Evolutionary conservation across 192 early-diverging fungal genomes (phyloP).

Genomic region (Phycomyces nitens): DNA sequence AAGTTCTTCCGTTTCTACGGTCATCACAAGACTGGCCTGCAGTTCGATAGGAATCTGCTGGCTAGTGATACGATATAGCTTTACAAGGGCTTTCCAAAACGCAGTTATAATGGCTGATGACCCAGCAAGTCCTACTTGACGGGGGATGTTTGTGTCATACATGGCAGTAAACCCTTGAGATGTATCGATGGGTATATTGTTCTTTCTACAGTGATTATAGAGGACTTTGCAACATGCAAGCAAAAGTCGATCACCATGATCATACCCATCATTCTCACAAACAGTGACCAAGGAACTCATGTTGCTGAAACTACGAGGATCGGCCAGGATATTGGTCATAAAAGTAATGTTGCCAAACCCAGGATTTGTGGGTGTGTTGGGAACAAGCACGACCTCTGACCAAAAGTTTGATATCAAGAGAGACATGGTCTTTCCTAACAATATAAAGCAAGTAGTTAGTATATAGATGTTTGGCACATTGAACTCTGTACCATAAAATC

Average conservation of each 20-base stretch:
- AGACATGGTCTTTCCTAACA: constrained; percentile 52
- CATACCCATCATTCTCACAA: constrained; percentile 49
- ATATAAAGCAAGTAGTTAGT: not conserved
- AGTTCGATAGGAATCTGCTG: constrained; percentile 42
- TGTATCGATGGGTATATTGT: constrained; percentile 30
- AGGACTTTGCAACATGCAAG: constrained; percentile 56
- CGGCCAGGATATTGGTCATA: constrained; percentile 30
- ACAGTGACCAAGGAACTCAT: constrained; percentile 27
- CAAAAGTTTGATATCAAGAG: constrained; percentile 60
- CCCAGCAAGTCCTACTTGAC: constrained; percentile 47
- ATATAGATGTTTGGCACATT: not conserved
- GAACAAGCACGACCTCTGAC: constrained; percentile 47
- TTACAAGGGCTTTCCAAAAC: constrained; percentile 45
- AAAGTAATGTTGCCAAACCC: constrained; percentile 44
- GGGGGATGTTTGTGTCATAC: constrained; percentile 62
- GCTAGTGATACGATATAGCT: constrained; percentile 33
- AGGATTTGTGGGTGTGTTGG: constrained; percentile 33
- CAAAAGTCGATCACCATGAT: constrained; percentile 47
- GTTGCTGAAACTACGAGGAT: constrained; percentile 34
- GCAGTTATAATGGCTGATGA: constrained; percentile 60
- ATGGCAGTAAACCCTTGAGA: constrained; percentile 47
- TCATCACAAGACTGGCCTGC: constrained; percentile 52
- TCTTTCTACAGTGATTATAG: constrained; percentile 32
- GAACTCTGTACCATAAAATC: constrained; percentile 46
- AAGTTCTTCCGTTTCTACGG: constrained; percentile 53